Evolutionary conservation across 2,329 filamentous ascomycete species (phyloP).

Genomic region (Aspergillus niger): DNA sequence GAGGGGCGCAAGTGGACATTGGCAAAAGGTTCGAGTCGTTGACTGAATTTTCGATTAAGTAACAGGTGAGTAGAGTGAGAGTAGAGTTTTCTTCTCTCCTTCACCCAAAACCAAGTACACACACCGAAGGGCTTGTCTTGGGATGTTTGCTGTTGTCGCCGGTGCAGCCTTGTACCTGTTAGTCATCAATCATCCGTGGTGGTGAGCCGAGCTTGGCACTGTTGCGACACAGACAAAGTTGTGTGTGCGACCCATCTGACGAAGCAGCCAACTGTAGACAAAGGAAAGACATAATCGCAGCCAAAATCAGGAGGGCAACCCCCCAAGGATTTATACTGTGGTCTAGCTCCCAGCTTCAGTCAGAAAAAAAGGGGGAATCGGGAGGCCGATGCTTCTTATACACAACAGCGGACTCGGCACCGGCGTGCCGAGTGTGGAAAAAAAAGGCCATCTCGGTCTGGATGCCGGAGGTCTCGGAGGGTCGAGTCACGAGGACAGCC

Average conservation of each 20-base stretch:
- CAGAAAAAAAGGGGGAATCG: not conserved
- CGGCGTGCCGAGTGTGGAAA: conserved; percentile 5
- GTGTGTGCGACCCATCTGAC: not conserved
- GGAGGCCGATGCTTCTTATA: conserved; percentile 11
- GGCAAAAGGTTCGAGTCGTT: no score
- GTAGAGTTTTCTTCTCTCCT: no score
- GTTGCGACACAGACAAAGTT: no score
- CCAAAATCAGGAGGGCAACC: not conserved
- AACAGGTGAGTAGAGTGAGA: no score
- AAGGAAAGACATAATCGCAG: not conserved
- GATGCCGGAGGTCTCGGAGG: conserved; percentile 10
- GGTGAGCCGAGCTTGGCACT: no score
- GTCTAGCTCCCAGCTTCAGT: not conserved
- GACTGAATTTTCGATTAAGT: no score
- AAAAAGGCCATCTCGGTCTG: conserved; percentile 7
- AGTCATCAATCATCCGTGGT: no score
- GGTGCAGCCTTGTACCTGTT: no score
- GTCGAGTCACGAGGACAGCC: conserved; percentile 1
- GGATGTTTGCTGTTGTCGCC: no score
- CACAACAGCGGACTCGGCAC: conserved; percentile 3
- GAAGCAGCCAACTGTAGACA: not conserved
- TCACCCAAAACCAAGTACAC: no score
- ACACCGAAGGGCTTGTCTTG: no score
- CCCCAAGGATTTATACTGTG: conserved; percentile 1
- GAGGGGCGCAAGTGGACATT: not conserved